Base-by-base conservation (phyloP, 2,329 filamentous ascomycete genomes). In the Trichothecium sympodiale region DNA sequence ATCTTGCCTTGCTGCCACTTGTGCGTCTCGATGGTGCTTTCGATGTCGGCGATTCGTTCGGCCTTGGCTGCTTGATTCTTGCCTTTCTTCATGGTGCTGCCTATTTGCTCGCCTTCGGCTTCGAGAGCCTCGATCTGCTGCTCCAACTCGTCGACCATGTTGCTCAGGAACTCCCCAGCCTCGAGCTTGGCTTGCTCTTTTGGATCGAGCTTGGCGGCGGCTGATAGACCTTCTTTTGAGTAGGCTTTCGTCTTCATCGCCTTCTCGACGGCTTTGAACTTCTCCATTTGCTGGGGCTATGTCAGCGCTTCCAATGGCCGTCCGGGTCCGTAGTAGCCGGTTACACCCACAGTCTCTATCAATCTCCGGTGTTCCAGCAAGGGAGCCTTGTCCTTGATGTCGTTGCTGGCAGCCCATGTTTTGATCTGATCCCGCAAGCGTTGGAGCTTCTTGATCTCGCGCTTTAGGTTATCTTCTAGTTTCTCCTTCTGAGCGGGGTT, bases 211-310 rank as follows among this genome's bases (percentile, higher is more conserved):
- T 94, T 93, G 34, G 86, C 80, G 17, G 87, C 86, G 35, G 89
- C 84, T 44, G 85, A 91, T 45, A 98, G 66, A 31, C 91, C 91
- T 62, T 96, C 91, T 69, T 98, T 96, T 43, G 91, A 96, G 64
- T 94, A 98, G 42, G 91, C 91, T 62, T 98, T 98, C 38, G 91
- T 98, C 71, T 98, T 98, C 91, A 98, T 96, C 53, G 94, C 91
- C 69, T 98, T 98, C 62, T 98, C 91, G 36, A 98, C 91, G n/a
- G 88, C 89, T 67, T 98, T 98, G 75, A 98, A 98, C 53, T 86
- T 87, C 65, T 98, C 91, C 91, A 98, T 98, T 83, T 89, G 81
- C 85, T 91, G 64, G 59, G 50, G 9, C 15, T 17, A 29, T 39
- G 44, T 42, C 29, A 31, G 15, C 29, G 15, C 17, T 17, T 38